Evolutionary conservation across 805 yeast species (phyloP).

Genomic region (Saccharomycopsis oosterbeekiorum): DNA sequence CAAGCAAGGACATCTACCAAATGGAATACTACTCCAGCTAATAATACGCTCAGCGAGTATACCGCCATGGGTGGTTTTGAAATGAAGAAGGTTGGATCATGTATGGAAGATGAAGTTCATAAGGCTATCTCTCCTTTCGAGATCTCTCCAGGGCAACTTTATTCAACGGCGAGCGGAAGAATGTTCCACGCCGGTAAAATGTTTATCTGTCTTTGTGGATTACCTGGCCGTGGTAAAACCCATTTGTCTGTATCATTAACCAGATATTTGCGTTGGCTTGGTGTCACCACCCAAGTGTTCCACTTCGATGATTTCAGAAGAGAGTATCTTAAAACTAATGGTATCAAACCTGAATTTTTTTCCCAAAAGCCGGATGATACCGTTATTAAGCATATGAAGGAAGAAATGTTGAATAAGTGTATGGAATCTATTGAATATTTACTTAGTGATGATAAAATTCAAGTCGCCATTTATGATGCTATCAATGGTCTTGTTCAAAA

Average conservation of each 20-base stretch:
- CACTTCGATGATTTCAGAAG: constrained; percentile 90
- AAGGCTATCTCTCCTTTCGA: constrained; percentile 48
- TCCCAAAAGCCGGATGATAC: constrained; percentile 27
- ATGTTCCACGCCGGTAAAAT: constrained; percentile 94
- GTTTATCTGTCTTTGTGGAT: constrained; percentile 78
- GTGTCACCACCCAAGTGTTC: constrained; percentile 84
- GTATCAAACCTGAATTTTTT: constrained; percentile 62
- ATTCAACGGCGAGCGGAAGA: constrained; percentile 86
- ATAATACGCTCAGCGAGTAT: not conserved
- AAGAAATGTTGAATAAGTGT: constrained; percentile 51
- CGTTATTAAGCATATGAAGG: constrained; percentile 45
- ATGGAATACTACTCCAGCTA: constrained; percentile 28
- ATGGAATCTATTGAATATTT: constrained; percentile 59
- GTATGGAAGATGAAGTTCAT: constrained; percentile 53
- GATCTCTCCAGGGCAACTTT: constrained; percentile 85
- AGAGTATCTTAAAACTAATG: constrained; percentile 30
- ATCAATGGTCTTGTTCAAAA: constrained; percentile 72
- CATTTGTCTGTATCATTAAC: constrained; percentile 85
- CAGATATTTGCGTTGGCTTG: constrained; percentile 90
- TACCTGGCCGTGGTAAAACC: constrained; percentile 95
- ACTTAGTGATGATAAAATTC: constrained; percentile 73
- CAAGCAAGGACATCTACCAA: constrained; percentile 45
- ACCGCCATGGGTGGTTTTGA: not conserved
- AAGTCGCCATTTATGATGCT: constrained; percentile 94
- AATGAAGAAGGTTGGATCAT: not conserved